A percentile compares a stretch with the other conserved stretches of the same genome.
Conservation (phyloP, 1,284 basidiomycete species). For the Bjerkandera adusta region DNA sequence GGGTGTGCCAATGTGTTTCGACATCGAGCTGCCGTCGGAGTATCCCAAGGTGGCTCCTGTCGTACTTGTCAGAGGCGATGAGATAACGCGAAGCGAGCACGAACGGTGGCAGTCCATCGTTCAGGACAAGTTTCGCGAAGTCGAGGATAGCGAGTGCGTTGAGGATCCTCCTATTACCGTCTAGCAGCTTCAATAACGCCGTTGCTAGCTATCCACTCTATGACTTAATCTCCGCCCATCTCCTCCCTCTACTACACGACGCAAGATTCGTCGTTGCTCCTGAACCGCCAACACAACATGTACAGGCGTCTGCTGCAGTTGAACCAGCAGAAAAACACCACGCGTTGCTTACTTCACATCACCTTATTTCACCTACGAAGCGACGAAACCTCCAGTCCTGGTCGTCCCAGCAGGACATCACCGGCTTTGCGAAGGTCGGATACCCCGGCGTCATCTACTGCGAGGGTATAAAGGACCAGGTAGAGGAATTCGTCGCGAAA, state of each 20-base stretch:
- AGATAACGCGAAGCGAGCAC: conserved; percentile 47
- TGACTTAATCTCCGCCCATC: conserved; percentile 53
- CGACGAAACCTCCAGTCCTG: conserved; percentile 61
- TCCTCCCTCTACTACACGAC: conserved; percentile 56
- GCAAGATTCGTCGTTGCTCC: conserved; percentile 23
- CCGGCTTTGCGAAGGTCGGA: conserved; percentile 72
- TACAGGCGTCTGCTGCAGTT: neutral
- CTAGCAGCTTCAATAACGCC: neutral
- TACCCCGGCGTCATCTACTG: conserved; percentile 75
- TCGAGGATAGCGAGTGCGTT: conserved; percentile 48
- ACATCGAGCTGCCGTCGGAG: conserved; percentile 33
- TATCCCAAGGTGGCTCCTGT: conserved; percentile 11
- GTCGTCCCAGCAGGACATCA: conserved; percentile 52
- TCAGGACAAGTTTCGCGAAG: conserved; percentile 38
- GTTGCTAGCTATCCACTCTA: conserved; percentile 55
- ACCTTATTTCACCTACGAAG: conserved; percentile 68
- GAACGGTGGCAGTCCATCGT: conserved; percentile 48
- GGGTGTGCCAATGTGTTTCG: conserved; percentile 37
- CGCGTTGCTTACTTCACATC: conserved; percentile 70
- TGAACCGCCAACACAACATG: too few species aligned
- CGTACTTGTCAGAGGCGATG: conserved; percentile 46
- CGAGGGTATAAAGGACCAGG: conserved; percentile 47
- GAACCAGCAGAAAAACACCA: conserved; percentile 37
- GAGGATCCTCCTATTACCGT: neutral
- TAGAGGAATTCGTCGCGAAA: conserved; percentile 64